Base-by-base conservation (phyloP, 371 early-diverging fungal genomes). In the Apophysomyces sp. region DNA sequence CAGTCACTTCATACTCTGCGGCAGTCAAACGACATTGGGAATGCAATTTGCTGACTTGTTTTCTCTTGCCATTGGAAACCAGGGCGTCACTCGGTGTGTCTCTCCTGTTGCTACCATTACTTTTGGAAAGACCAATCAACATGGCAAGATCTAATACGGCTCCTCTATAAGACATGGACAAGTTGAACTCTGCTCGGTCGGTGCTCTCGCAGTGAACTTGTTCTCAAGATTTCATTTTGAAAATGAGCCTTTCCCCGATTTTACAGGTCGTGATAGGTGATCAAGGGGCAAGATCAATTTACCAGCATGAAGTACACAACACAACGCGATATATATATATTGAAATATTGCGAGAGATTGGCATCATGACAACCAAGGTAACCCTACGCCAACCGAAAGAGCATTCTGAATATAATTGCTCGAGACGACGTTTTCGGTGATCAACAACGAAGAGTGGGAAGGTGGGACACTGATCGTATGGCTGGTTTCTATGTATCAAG, bases 141-240 rank as follows among this genome's bases (percentile, higher is more conserved):
- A 60, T n/a, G 60, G 16, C 27, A 52, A 60, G 32, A 60, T 52
- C 7, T 52, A 60, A 34, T 60, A 60, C 53, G 53, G 60, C 18
- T 44, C 49, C 9, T 44, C 49, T 1, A 44, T 44, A 5, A n/a
- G 49, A 0, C 49, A 44, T 21, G 21, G 21, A 0, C 8, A 44
- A 9, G 49, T 2, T 16, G 49, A 44, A 11, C 21, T 21, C 18
- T 24, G 60, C 26, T 31, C 60, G 0, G 13, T 60, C 12, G 54
- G 31, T 28, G 40, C 54, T 29, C 53, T 27, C 11, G 49, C 49
- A 2, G n/a, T 21, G 21, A 18, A 44, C 5, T 11, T 44, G 4
- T 44, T 44, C 21, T 60, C 60, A 2, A 32, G 60, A 15, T 53
- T 53, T 18, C 60, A 53, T 29, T 53, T 36, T 28, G 60, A 60